Evolutionary conservation across 1,284 basidiomycete species (phyloP).

Genomic region (Inonotus hispidus): DNA sequence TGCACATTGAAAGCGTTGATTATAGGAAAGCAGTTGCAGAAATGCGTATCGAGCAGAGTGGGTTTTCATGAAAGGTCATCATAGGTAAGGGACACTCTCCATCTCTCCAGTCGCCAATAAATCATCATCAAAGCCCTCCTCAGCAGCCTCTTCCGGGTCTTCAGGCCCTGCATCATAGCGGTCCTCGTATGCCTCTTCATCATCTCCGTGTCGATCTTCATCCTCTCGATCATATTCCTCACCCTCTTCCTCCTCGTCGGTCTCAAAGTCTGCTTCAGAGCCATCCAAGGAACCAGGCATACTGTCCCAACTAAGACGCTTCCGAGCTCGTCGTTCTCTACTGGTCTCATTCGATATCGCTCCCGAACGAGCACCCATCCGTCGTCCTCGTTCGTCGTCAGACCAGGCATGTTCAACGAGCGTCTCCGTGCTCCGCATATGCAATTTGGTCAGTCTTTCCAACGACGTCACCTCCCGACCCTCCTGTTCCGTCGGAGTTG

Average conservation of each 20-base stretch:
- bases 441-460: slow-evolving; percentile 55
- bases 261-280: slow-evolving; percentile 30
- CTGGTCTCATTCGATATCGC: slow-evolving; percentile 32
- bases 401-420: slow-evolving; percentile 37
- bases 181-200: slow-evolving; percentile 33
- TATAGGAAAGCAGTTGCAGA: neutral
- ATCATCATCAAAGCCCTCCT: slow-evolving; percentile 75
- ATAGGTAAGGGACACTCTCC: slow-evolving; percentile 77
- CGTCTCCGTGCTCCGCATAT: slow-evolving; percentile 41
- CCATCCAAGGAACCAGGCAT: slow-evolving; percentile 75
- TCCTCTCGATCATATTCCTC: slow-evolving; percentile 34
- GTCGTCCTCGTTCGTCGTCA: slow-evolving; percentile 46
- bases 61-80: neutral
- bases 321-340: slow-evolving; percentile 34
- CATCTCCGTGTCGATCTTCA: slow-evolving; percentile 27
- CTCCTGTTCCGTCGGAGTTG: slow-evolving; percentile 21
- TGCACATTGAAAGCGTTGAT: neutral
- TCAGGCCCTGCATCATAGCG: slow-evolving; percentile 32
- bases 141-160: slow-evolving; percentile 44
- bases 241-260: slow-evolving; percentile 29
- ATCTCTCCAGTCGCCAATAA: slow-evolving; percentile 78
- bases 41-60: too few species aligned
- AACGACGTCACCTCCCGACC: slow-evolving; percentile 60
- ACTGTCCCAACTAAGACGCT: slow-evolving; percentile 63
- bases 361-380: slow-evolving; percentile 28